A percentile compares a stretch with the other conserved stretches of the same genome.
phyloP scores from a whole-genome alignment of 2,329 filamentous ascomycete species.

The Penicillium sp. region DNA sequence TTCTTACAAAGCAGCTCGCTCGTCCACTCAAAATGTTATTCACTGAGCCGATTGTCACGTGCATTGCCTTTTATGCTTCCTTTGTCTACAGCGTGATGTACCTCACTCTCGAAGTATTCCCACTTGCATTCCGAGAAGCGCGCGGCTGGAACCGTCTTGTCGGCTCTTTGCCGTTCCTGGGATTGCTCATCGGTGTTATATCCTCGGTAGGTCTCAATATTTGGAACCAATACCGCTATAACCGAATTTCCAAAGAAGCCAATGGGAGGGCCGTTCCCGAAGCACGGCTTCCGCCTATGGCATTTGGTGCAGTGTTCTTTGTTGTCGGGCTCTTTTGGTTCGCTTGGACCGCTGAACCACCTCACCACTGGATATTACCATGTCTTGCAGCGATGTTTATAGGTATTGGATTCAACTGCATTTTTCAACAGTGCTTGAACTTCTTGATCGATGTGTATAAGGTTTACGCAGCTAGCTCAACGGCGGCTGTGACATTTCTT shows the following conservation, averaged over 20 bases:
- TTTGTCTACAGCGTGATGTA: slow-evolving; percentile 52
- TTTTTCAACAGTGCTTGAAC: slow-evolving; percentile 51
- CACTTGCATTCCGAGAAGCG: slow-evolving; percentile 47
- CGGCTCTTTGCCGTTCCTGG: slow-evolving; percentile 46
- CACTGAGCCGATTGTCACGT: slow-evolving; percentile 50
- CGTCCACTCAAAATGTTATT: slow-evolving; percentile 40
- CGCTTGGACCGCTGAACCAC: slow-evolving; percentile 41
- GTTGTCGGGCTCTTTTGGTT: slow-evolving; percentile 47
- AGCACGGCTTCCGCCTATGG: slow-evolving; percentile 48
- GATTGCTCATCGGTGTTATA: slow-evolving; percentile 46
- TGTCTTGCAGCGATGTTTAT: slow-evolving; percentile 36
- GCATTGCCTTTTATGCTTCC: slow-evolving; percentile 47
- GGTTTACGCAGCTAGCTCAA: slow-evolving; percentile 45
- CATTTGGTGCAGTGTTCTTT: slow-evolving; percentile 47
- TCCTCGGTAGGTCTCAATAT: slow-evolving; percentile 44
- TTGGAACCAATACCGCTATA: slow-evolving; percentile 43
- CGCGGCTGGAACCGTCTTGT: slow-evolving; percentile 41
- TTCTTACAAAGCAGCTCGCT: slow-evolving; percentile 1
- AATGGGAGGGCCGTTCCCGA: slow-evolving; percentile 39
- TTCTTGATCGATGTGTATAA: slow-evolving; percentile 46
- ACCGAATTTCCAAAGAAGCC: slow-evolving; percentile 28
- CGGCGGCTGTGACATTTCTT: slow-evolving; percentile 47
- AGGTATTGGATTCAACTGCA: slow-evolving; percentile 48
- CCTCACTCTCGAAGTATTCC: slow-evolving; percentile 49
- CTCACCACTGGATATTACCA: slow-evolving; percentile 15